A percentile compares a stretch with the other conserved stretches of the same genome.
These are phyloP conservation scores for Collybiopsis luxurians DNA, from an alignment of 768 basidiomycete genomes.

Conservation along the genomic window DNA sequence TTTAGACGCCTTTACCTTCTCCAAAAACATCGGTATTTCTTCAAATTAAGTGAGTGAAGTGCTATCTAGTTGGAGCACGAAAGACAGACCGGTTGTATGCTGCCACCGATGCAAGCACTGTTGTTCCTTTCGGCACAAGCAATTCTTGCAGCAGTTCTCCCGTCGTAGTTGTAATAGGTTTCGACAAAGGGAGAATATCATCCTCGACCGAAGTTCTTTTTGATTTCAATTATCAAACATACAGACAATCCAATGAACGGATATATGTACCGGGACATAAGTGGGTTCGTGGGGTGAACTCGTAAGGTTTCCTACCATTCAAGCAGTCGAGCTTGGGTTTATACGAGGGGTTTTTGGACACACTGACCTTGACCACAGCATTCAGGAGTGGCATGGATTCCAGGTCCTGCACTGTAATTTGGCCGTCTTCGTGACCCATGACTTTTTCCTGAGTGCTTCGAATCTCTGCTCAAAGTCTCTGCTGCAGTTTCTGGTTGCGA, in stretches of 20 bases:
- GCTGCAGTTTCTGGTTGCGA: neutral
- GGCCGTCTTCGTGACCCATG: neutral
- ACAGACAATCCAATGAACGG: too few relatives aligned
- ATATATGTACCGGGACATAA: constrained; percentile 35
- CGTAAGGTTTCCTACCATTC: constrained; percentile 41
- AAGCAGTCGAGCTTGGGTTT: neutral
- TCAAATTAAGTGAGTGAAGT: too few relatives aligned
- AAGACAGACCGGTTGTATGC: constrained; percentile 31
- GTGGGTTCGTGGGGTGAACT: constrained; percentile 36
- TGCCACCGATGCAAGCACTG: constrained; percentile 30
- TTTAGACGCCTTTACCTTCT: too few relatives aligned
- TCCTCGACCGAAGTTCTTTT: constrained; percentile 22
- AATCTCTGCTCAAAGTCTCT: neutral
- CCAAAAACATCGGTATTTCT: constrained; percentile 38
- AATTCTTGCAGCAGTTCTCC: constrained; percentile 31
- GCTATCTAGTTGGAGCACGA: too few relatives aligned
- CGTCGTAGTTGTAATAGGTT: constrained; percentile 28
- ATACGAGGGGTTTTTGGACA: too few relatives aligned
- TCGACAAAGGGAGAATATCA: constrained; percentile 41
- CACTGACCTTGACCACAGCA: neutral
- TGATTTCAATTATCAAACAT: too few relatives aligned
- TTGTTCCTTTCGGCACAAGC: constrained; percentile 32
- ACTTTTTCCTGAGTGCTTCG: neutral
- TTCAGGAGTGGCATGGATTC: neutral
- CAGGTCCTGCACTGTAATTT: neutral